Evolutionary conservation across 768 basidiomycete species (phyloP), one percentile per base, ranked within the genome.

Genomic region (Mycena maculata): DNA sequence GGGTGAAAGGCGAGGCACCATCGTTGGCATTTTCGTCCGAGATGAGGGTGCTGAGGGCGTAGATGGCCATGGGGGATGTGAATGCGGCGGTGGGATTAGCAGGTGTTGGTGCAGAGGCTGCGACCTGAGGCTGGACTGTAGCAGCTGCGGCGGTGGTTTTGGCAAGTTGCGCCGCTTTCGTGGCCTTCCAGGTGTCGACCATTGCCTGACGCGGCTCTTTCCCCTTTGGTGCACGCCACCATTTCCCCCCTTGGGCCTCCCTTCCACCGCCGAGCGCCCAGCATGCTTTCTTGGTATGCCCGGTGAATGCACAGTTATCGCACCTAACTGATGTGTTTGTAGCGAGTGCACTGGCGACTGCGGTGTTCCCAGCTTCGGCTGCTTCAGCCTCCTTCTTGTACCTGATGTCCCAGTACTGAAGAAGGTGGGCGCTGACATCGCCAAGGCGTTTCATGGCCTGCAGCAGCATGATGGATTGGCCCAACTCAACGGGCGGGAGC

Each of bases 261-360:
- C 73, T 74, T 5, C 75, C 77, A 20, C 77, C 75, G 1, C 77
- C 76, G 23, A 63, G 66, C 18, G 50, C 68, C 73, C 71, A 78
- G 50, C 77, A 78, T 25, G 73, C 60, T 11, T 60, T 53, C 27
- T 59, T 64, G 7, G 44, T 7, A 36, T 77, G 77, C 0, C 71
- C 70, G 4, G 23, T 6, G n/a, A 9, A 6, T 13, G 56, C 33
- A 60, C 75, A 78, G 41, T 73, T 75, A 10, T 22, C 25, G 55
- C 76, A 76, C 11, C 15, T 56, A 7, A 27, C 25, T 6, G 18
- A 23, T 10, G 52, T 27, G n/a, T 25, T 13, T 28, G 61, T 28
- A 10, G 38, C 47, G 8, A 42, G 36, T 6, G 38, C 60, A 27
- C 44, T 33, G 10, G 38, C 25, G 27, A 52, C 52, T n/a, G n/a